phyloP scores from a whole-genome alignment of 768 basidiomycete species.

The Lactarius hatsudake region DNA sequence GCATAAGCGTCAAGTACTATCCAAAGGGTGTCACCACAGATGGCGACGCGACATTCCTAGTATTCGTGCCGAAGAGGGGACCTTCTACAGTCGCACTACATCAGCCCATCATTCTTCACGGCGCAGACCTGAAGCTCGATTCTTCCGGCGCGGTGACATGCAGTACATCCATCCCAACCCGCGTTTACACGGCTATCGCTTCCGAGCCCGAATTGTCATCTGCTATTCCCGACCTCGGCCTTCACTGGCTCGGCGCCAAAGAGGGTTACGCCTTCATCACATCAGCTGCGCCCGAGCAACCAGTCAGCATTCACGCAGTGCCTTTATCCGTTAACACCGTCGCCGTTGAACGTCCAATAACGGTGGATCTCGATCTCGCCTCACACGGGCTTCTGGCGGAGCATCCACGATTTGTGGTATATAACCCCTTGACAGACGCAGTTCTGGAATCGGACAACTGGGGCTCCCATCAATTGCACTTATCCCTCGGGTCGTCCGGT shows the following conservation, averaged over 20 bases:
- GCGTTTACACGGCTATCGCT: slow-evolving; percentile 22
- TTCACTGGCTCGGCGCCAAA: slow-evolving; percentile 26
- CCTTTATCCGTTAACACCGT: slow-evolving; percentile 16
- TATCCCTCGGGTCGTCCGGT: slow-evolving; percentile 32
- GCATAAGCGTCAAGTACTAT: slow-evolving; percentile 24
- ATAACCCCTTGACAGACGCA: slow-evolving; percentile 8
- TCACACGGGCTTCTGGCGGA: slow-evolving; percentile 12
- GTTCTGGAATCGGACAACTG: slow-evolving; percentile 13
- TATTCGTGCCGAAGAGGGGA: slow-evolving; percentile 22
- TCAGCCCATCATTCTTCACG: slow-evolving; percentile 27
- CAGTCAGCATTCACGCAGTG: slow-evolving; percentile 19
- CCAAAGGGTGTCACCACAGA: slow-evolving; percentile 17
- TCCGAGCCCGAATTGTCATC: slow-evolving; percentile 14
- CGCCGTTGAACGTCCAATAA: slow-evolving; percentile 5
- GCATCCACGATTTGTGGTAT: slow-evolving; percentile 4
- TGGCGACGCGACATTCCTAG: slow-evolving; percentile 22
- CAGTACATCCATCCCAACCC: slow-evolving; percentile 12
- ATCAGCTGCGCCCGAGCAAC: slow-evolving; percentile 10
- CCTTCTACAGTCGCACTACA: slow-evolving; percentile 23
- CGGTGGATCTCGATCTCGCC: slow-evolving; percentile 19
- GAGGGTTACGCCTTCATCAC: slow-evolving; percentile 24
- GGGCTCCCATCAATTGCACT: slow-evolving; percentile 26
- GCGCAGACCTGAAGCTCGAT: slow-evolving; percentile 21
- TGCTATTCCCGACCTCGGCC: slow-evolving; percentile 24
- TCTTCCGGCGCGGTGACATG: slow-evolving; percentile 15